Base-by-base conservation (phyloP, 495 filamentous ascomycete genomes). In the Evernia prunastri region DNA sequence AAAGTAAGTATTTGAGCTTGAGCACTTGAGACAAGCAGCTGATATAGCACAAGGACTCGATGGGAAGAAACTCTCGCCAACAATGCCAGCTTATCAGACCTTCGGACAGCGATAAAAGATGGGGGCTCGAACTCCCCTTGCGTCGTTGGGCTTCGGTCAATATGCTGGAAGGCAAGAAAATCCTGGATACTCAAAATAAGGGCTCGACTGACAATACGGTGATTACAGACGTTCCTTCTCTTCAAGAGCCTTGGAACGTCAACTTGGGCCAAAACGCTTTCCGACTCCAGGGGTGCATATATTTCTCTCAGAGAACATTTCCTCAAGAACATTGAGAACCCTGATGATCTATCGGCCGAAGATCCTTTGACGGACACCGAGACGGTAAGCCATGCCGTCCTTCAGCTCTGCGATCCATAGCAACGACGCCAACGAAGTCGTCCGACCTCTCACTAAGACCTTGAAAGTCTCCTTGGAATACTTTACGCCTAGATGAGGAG, bases 281-380 rank as follows among this genome's bases (percentile, higher is more conserved):
- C 75, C 45, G 83, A 90, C 66, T 85, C 88, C 18, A 83, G 94
- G 57, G 83, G 81, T 64, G 83, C 87, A 25, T 98, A 97, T 74
- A 72, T 75, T 9, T 84, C 87, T 39, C 72, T 94, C 1, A 83
- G 84, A 65, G 85, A 85, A 4, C 88, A 91, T 69, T 88, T 92
- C 69, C 75, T 96, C 57, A 84, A 84, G 68, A 88, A 84, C 63
- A 89, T 95, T 67, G 86, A 92, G 39, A 85, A 95, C 62, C 89
- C 89, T 10, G 87, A 94, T 67, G 86, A 89, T 70, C 72, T 95
- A 54, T 86, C 84, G 27, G 80, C 82, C 20, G 74, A 86, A 20
- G 95, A 98, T 74, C 95, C 95, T 5, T 79, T 98, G 65, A 87
- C 89, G 63, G 93, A 96, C 65, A 90, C 91, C 74, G 82, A 88